Conservation (phyloP, 306 rosid species). For the Alnus glutinosa region DNA sequence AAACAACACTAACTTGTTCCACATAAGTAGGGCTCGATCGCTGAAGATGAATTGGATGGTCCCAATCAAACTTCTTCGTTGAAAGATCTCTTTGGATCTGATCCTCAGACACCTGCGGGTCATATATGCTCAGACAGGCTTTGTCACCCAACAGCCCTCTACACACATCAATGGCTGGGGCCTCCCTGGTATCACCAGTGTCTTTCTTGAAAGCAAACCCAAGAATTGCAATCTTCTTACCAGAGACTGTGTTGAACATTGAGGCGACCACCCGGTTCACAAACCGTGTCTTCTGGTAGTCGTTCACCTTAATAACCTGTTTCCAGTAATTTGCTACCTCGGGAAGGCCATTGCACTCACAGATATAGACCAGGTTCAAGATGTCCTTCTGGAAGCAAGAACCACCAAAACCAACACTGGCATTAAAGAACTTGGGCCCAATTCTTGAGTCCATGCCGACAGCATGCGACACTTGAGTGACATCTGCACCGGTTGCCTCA, state of each 20-base stretch:
- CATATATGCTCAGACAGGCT: slow-evolving; percentile 75
- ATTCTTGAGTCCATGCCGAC: slow-evolving; percentile 86
- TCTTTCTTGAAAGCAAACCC: slow-evolving; percentile 95
- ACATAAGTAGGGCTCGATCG: slow-evolving; percentile 63
- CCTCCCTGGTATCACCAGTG: slow-evolving; percentile 90
- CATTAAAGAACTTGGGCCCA: slow-evolving; percentile 84
- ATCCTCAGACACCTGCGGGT: slow-evolving; percentile 76
- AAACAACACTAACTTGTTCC: slow-evolving; percentile 61
- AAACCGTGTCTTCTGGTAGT: slow-evolving; percentile 83
- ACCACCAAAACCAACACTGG: slow-evolving; percentile 94
- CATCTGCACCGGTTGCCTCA: slow-evolving; percentile 94
- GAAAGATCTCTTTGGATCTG: slow-evolving; percentile 73
- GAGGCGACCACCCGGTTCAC: slow-evolving; percentile 82
- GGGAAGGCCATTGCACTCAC: slow-evolving; percentile 92
- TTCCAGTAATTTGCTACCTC: slow-evolving; percentile 95
- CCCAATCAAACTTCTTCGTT: slow-evolving; percentile 91
- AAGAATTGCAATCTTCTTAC: slow-evolving; percentile 73
- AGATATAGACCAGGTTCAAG: slow-evolving; percentile 81
- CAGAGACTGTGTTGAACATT: slow-evolving; percentile 81
- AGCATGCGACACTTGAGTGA: slow-evolving; percentile 73
- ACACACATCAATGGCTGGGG: slow-evolving; percentile 88
- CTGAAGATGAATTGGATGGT: slow-evolving; percentile 80
- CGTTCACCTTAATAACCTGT: slow-evolving; percentile 86
- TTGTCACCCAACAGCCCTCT: slow-evolving; percentile 77
- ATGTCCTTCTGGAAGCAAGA: slow-evolving; percentile 96